Base-by-base conservation (phyloP, 805 yeast species). In the Pichia occidentalis region DNA sequence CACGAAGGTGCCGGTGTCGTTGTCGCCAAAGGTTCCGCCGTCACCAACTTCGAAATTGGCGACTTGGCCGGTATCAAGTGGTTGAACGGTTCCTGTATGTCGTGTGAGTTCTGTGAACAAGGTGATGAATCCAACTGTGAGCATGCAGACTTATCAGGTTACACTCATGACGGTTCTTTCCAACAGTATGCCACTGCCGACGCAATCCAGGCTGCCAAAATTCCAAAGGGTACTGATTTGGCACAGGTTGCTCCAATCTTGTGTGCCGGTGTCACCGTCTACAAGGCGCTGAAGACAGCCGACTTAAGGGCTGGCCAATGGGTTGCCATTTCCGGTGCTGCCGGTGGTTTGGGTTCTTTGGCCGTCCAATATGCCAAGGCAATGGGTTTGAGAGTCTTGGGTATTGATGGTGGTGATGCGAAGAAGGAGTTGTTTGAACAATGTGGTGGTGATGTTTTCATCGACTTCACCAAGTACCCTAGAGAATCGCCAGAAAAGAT, bases 1-100 rank as follows among this genome's bases (percentile, higher is more conserved):
- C 84, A 77, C 60, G 84, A 77, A 61, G 84, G 84, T 67, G 81
- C 82, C 34, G 83, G 84, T 62, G 70, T 72, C 24, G 84, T 77
- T 46, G 84, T 77, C 44, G 80, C 71, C 35, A 63, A 67, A 58
- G 84, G 84, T 54, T 67, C 67, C 29, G 65, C 70, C 51, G 84
- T 77, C 42, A 67, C 61, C 37, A 75, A 74, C 48, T 77, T 77
- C 65, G 65, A 75, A 54, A 54, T 77, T 46, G 84, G 84, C 56
- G 84, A 77, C 53, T 67, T 58, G 39, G 84, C 83, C 35, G 84
- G 84, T 59, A 63, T 77, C 52, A 77, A 77, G 57, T 77, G 84
- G 84, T 65, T 77, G 54, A 77, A 77, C 61, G 78, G 80, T 48
- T 73, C 80, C 21, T 77, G 84, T 62, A 63, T 71, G 71, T 49